Percentiles rank a stretch among this genome's conserved stretches.
Conservation (phyloP, 2,329 filamentous ascomycete species). For the Alternaria panax region DNA sequence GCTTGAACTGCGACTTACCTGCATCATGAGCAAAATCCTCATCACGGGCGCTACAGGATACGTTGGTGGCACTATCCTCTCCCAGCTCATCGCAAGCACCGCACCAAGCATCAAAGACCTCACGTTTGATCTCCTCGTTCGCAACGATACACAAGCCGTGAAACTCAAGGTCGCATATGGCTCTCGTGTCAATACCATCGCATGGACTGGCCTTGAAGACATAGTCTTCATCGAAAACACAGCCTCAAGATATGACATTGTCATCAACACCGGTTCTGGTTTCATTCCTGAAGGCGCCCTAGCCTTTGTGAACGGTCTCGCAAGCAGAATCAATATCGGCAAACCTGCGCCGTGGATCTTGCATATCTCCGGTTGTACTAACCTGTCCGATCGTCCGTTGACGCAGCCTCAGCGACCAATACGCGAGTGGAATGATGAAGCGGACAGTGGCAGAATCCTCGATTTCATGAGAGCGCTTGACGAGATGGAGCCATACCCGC, state of each 20-base stretch:
- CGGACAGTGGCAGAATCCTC: constrained; percentile 13
- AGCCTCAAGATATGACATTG: constrained; percentile 25
- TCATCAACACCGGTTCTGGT: constrained; percentile 25
- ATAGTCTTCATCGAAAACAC: constrained; percentile 14
- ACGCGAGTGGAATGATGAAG: constrained; percentile 26
- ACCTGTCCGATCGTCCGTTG: constrained; percentile 18
- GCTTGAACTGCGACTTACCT: background rate
- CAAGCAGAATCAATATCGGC: constrained; percentile 14
- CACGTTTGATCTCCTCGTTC: constrained; percentile 23
- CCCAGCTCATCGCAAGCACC: constrained; percentile 12
- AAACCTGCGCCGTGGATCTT: constrained; percentile 20
- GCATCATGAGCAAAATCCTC: constrained; percentile 24
- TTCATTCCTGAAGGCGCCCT: constrained; percentile 20
- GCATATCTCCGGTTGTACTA: constrained; percentile 26
- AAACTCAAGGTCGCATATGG: constrained; percentile 17
- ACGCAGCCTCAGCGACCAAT: constrained; percentile 8
- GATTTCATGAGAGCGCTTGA: constrained; percentile 19
- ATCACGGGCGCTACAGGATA: constrained; percentile 25
- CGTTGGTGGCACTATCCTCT: constrained; percentile 25
- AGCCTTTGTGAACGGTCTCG: constrained; percentile 26
- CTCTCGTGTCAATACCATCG: constrained; percentile 15
- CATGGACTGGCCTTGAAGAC: constrained; percentile 23
- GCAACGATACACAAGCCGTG: constrained; percentile 11
- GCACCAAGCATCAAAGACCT: constrained; percentile 13
- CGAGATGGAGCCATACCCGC: constrained; percentile 13